Evolutionary conservation across 2,329 filamentous ascomycete species (phyloP).

Genomic region (Pseudogymnoascus sp.): DNA sequence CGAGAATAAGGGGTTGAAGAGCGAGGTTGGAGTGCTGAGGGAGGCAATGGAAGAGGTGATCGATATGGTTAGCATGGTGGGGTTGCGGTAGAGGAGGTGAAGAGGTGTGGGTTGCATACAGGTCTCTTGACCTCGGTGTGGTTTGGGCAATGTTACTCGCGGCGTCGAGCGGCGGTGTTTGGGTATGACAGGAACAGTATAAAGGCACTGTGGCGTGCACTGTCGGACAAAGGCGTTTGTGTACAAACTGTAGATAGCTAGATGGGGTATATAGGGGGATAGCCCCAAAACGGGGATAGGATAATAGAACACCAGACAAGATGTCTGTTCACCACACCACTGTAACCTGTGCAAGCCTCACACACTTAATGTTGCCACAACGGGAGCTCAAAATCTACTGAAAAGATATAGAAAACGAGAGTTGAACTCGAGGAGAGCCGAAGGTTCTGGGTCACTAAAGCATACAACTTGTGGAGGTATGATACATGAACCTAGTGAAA

Average conservation of each 20-base stretch:
- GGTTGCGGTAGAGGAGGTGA: not conserved
- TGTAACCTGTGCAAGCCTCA: not conserved
- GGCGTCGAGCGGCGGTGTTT: not conserved
- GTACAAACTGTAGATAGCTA: not conserved
- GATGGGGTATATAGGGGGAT: not conserved
- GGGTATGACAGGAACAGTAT: not conserved
- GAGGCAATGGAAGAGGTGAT: slow-evolving; percentile 51
- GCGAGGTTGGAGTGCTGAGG: slow-evolving; percentile 50
- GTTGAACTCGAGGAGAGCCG: too few relatives aligned
- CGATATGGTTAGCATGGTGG: slow-evolving; percentile 28
- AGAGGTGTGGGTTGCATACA: not conserved
- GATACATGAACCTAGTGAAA: not conserved
- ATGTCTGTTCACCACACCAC: not conserved
- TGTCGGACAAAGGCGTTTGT: not conserved
- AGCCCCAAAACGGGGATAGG: not conserved
- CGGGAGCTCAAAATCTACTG: not conserved
- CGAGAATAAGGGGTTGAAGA: slow-evolving; percentile 55
- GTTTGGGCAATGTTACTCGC: not conserved
- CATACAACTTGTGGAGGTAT: too few relatives aligned
- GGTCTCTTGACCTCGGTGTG: not conserved
- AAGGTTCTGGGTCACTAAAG: too few relatives aligned
- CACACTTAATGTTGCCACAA: too few relatives aligned
- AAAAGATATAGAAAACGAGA: not conserved
- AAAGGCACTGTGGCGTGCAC: not conserved
- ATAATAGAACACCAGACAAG: not conserved